Evolutionary conservation across 2,329 filamentous ascomycete genomes (phyloP), one percentile per base, ranked within the genome.

Genomic region (Blumeria hordei): DNA sequence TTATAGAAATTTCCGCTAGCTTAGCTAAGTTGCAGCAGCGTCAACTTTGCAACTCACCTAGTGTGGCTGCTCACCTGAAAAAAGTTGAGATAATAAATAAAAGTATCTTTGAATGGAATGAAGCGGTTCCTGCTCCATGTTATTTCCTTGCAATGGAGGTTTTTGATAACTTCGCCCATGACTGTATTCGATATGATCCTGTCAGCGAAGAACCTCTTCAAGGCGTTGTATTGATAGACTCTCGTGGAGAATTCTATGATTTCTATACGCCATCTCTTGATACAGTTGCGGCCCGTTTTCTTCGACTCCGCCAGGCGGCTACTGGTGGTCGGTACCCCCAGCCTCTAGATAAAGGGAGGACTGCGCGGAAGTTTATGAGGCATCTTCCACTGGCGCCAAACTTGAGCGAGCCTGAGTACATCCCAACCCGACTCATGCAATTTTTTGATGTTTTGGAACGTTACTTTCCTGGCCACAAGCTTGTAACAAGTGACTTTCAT

Each of bases 101-200:
- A 62, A 93, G 85, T 64, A 85, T 98, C 65, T 96, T 98, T 65
- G 87, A 94, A 67, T 98, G 92, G 90, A 72, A 83, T 60, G 77
- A 78, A 50, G 85, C 84, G 60, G 85, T 95, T n/a, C 83, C 87
- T 8, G 85, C 83, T 2, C 92, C 90, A 0, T 96, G 92, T 71
- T 98, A 94, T 74, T 96, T 98, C 73, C 77, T 98, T 44, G 92
- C 90, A 47, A 83, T 98, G 69, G 92, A 98, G 69, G 92, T 98
- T 60, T 94, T 95, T 64, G 92, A 98, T 72, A 98, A 98, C 70
- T 96, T 98, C 66, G 81, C 87, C 37, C 93, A 98, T 71, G 92
- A 98, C 70, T 77, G 82, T 57, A 80, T 98, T 58, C 88, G 93
- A 59, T 98, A 96, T 70, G 83, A 96, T 68, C 74, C 83, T 10